These are phyloP conservation scores for Nitzschia inconspicua DNA, from an alignment of 108 stramenopile species.

Conservation along the genomic window DNA sequence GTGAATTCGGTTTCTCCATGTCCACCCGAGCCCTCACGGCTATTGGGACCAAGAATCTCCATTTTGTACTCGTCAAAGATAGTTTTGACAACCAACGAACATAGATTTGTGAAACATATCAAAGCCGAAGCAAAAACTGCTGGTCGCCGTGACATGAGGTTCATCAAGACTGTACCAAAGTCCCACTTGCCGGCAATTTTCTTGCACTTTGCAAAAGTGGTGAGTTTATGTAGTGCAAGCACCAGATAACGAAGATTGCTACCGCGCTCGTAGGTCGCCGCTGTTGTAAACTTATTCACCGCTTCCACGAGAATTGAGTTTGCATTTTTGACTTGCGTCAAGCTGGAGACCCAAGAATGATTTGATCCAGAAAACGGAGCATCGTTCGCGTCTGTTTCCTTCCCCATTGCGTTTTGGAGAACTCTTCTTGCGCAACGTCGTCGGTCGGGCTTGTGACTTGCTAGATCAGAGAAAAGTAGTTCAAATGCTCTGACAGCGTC, in stretches of 20 bases:
- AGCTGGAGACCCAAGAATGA: constrained; percentile 43
- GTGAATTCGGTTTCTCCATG: background rate
- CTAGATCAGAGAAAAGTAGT: constrained; percentile 56
- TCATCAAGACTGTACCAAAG: constrained; percentile 42
- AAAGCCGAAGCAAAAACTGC: constrained; percentile 58
- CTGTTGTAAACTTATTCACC: constrained; percentile 40
- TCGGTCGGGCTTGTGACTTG: constrained; percentile 55
- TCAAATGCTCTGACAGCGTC: constrained; percentile 55
- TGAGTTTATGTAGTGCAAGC: constrained; percentile 40
- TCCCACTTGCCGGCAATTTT: constrained; percentile 23
- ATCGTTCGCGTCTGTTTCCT: background rate
- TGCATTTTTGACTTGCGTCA: constrained; percentile 34
- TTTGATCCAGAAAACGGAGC: constrained; percentile 14
- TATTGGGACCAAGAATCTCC: background rate
- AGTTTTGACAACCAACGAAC: constrained; percentile 32
- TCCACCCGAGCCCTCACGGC: background rate
- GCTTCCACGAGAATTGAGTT: constrained; percentile 35
- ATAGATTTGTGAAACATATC: constrained; percentile 48
- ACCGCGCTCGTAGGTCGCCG: constrained; percentile 60
- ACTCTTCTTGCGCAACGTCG: constrained; percentile 71
- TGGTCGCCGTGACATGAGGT: constrained; percentile 55
- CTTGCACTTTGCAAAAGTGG: constrained; percentile 26
- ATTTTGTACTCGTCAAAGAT: constrained; percentile 35
- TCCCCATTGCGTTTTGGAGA: constrained; percentile 52
- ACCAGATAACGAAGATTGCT: constrained; percentile 42